phyloP scores from a whole-genome alignment of 2,329 filamentous ascomycete species.

The Monosporascus sp. region DNA sequence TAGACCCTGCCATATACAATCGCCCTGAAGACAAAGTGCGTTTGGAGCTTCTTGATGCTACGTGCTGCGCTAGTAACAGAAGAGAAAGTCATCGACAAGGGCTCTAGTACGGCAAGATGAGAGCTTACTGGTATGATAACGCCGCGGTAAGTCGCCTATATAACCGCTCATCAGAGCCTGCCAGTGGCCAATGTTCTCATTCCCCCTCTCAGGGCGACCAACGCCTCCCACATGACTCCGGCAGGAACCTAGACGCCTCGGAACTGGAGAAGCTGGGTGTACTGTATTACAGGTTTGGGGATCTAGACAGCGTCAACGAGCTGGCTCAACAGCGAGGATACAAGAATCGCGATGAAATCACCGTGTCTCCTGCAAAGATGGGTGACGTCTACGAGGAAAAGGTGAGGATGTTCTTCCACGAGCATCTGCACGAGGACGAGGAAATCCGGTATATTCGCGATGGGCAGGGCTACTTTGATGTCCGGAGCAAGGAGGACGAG shows the following conservation, averaged over 20 bases:
- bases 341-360: conserved; percentile 92
- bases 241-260: conserved; percentile 56
- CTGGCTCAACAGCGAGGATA: conserved; percentile 74
- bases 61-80: no score
- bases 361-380: conserved; percentile 79
- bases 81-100: not conserved
- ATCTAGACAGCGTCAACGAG: conserved; percentile 61
- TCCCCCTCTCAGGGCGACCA: conserved; percentile 70
- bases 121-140: conserved; percentile 54
- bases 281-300: conserved; percentile 64
- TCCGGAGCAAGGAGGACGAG: conserved; percentile 72
- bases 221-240: conserved; percentile 83
- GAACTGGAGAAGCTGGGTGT: conserved; percentile 75
- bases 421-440: conserved; percentile 97
- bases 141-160: conserved; percentile 37
- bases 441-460: conserved; percentile 93
- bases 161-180: conserved; percentile 4
- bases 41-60: no score
- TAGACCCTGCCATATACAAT: no score
- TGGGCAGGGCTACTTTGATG: conserved; percentile 89
- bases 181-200: conserved; percentile 1
- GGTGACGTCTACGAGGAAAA: conserved; percentile 86
- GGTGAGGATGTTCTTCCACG: conserved; percentile 87
- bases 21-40: no score
- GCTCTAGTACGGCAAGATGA: conserved; percentile 35